Evolutionary conservation across 495 filamentous ascomycete genomes (phyloP).

Genomic region (Zalerion maritima): DNA sequence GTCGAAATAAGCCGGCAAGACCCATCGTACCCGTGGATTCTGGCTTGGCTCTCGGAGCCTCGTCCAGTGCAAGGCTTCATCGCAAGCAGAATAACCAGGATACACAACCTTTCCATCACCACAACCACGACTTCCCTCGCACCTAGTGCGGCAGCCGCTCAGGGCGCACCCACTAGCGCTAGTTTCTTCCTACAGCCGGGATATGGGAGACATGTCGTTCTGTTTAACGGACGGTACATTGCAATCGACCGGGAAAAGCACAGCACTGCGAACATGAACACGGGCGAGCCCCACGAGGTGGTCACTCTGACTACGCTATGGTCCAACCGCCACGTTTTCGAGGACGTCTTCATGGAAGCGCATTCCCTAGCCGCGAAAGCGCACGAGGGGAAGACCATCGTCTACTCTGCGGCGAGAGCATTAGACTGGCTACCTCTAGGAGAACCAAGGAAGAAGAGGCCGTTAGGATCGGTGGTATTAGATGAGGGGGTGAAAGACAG

Average conservation of each 20-base stretch:
- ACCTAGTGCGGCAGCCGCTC: conserved; percentile 45
- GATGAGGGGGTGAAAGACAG: conserved; percentile 73
- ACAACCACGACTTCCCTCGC: conserved; percentile 41
- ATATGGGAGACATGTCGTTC: conserved; percentile 72
- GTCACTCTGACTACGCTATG: conserved; percentile 87
- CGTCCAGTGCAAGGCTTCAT: conserved; percentile 38
- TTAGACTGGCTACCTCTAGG: conserved; percentile 80
- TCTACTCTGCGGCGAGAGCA: conserved; percentile 53
- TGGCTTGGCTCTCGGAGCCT: conserved; percentile 83
- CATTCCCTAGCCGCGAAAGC: conserved; percentile 58
- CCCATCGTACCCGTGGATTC: conserved; percentile 83
- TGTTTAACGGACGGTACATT: conserved; percentile 70
- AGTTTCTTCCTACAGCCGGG: conserved; percentile 83
- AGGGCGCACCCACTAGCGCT: conserved; percentile 54
- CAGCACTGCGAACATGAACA: conserved; percentile 54
- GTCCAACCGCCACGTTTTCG: conserved; percentile 69
- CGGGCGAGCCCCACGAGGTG: conserved; percentile 84
- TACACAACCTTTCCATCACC: conserved; percentile 32
- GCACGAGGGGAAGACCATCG: conserved; percentile 85
- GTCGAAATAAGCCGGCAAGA: conserved; percentile 90
- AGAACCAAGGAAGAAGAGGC: conserved; percentile 72
- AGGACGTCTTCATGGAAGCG: conserved; percentile 73
- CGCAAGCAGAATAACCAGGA: conserved; percentile 30
- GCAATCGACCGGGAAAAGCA: conserved; percentile 70
- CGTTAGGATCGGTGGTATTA: conserved; percentile 75